These are phyloP conservation scores for Coemansia sp. DNA, from an alignment of 371 early-diverging fungal genomes.

Conservation along the genomic window DNA sequence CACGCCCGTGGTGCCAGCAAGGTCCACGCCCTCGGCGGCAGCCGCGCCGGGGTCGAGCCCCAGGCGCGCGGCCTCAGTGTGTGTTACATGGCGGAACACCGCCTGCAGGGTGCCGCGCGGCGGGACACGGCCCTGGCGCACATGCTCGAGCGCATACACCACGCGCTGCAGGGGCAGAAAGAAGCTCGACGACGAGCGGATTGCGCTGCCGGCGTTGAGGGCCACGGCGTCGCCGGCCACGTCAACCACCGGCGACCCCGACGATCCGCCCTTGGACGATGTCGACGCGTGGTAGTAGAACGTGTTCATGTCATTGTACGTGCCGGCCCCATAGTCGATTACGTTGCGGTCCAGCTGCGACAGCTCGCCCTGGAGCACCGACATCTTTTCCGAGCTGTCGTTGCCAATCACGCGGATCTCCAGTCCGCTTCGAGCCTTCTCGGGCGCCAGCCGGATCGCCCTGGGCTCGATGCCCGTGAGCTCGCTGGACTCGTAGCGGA, in stretches of 20 bases:
- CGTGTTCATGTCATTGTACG: constrained; percentile 66
- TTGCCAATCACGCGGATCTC: constrained; percentile 92
- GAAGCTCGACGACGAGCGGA: constrained; percentile 79
- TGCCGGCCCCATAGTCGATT: constrained; percentile 55
- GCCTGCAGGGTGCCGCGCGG: constrained; percentile 88
- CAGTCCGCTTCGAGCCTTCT: constrained; percentile 81
- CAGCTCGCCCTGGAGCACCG: constrained; percentile 84
- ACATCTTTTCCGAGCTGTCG: constrained; percentile 89
- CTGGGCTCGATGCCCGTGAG: constrained; percentile 74
- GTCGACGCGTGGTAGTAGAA: constrained; percentile 72
- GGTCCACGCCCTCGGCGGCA: constrained; percentile 60
- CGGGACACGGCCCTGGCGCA: constrained; percentile 69
- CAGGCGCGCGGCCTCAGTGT: constrained; percentile 65
- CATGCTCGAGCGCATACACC: constrained; percentile 69
- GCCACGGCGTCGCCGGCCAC: constrained; percentile 91
- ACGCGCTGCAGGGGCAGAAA: constrained; percentile 87
- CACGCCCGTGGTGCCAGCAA: constrained; percentile 80
- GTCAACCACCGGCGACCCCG: constrained; percentile 89
- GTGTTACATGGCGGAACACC: constrained; percentile 60
- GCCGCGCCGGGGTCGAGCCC: constrained; percentile 69
- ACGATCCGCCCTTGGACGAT: constrained; percentile 71
- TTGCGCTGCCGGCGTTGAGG: constrained; percentile 77
- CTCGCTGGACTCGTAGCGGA: constrained; percentile 78
- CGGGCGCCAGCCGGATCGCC: constrained; percentile 75
- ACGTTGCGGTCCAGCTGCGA: constrained; percentile 85